phyloP scores from a whole-genome alignment of 106 monocot species.

The Amphibolis antarctica region DNA sequence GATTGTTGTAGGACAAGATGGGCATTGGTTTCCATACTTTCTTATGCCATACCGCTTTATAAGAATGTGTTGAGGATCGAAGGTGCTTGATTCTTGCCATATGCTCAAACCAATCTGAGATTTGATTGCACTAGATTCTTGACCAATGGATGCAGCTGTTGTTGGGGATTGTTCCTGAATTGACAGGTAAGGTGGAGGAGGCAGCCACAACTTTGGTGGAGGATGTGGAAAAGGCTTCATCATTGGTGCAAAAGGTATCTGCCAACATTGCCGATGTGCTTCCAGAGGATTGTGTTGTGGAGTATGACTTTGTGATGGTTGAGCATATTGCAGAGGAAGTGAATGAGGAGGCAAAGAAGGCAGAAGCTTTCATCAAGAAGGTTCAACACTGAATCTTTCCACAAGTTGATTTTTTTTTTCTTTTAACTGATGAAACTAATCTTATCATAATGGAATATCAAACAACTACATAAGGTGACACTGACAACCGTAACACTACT shows the following conservation, averaged over 20 bases:
- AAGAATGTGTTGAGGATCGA: too few relatives aligned
- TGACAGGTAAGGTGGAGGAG: slow-evolving; percentile 1
- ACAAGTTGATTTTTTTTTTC: not conserved
- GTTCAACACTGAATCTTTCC: not conserved
- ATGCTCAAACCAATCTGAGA: too few relatives aligned
- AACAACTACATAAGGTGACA: too few relatives aligned
- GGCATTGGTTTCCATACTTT: too few relatives aligned
- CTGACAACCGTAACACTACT: too few relatives aligned
- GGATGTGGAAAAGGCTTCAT: slow-evolving; percentile 6
- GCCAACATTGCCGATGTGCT: slow-evolving; percentile 4
- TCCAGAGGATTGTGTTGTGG: slow-evolving; percentile 11
- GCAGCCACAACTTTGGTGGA: slow-evolving; percentile 2
- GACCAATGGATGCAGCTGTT: too few relatives aligned
- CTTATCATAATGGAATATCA: too few relatives aligned
- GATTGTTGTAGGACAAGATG: too few relatives aligned
- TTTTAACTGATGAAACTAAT: not conserved
- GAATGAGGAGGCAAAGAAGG: slow-evolving; percentile 5
- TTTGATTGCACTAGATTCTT: too few relatives aligned
- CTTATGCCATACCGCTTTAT: too few relatives aligned
- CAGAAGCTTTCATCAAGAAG: slow-evolving; percentile 12
- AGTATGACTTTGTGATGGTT: slow-evolving; percentile 11
- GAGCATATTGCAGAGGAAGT: slow-evolving; percentile 8
- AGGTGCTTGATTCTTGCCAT: too few relatives aligned
- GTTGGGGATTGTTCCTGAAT: too few relatives aligned
- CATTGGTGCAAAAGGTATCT: slow-evolving; percentile 7